A percentile compares a stretch with the other conserved stretches of the same genome.
Conservation (phyloP, 441 rosid species). For the Hura crepitans region DNA sequence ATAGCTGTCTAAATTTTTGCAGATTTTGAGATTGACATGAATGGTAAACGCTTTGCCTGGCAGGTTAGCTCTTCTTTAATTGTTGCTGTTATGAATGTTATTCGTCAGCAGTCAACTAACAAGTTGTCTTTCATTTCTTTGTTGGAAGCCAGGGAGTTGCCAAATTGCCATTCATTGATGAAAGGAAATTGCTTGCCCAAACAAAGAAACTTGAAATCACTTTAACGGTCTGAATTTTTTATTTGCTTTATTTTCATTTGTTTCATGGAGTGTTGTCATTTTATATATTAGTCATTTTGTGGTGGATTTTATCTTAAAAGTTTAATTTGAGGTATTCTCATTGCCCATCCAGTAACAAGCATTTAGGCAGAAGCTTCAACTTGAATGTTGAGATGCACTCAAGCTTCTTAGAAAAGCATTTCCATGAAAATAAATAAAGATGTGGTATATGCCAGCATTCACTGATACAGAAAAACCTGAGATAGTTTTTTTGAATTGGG, state of each 20-base stretch:
- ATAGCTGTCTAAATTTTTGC: constrained; percentile 26
- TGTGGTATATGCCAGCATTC: neutral
- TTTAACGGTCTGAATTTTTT: constrained; percentile 56
- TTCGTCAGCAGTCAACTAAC: constrained; percentile 12
- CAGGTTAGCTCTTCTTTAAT: constrained; percentile 52
- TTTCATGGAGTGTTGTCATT: constrained; percentile 20
- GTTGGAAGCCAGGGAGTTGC: constrained; percentile 67
- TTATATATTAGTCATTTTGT: neutral
- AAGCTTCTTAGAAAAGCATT: neutral
- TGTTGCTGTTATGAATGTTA: neutral
- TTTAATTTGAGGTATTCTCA: neutral
- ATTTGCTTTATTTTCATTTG: neutral
- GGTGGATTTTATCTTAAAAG: neutral
- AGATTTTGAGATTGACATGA: constrained; percentile 97
- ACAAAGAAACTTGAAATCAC: constrained; percentile 80
- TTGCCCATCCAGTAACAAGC: constrained; percentile 1
- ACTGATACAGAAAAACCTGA: neutral
- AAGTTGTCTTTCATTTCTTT: constrained; percentile 23
- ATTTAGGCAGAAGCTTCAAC: neutral
- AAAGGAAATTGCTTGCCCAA: constrained; percentile 63
- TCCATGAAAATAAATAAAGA: neutral
- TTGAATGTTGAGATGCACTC: neutral
- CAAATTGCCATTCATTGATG: constrained; percentile 92
- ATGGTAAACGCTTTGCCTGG: constrained; percentile 96
- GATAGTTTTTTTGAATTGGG: neutral